Evolutionary conservation across 805 yeast genomes (phyloP).

Genomic region (Yarrowia divulgata): DNA sequence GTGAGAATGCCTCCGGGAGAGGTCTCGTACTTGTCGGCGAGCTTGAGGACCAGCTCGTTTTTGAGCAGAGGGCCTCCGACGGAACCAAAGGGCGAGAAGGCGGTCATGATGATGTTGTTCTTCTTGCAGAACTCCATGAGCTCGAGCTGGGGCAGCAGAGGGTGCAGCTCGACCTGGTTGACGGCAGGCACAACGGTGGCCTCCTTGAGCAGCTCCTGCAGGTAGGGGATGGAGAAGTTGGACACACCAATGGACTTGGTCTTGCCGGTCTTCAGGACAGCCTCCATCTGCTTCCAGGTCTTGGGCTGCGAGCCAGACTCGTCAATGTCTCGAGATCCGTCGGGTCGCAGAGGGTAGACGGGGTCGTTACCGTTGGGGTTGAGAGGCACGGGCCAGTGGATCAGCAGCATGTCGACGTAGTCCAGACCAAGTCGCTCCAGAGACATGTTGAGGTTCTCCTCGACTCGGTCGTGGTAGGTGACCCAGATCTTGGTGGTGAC

Average conservation of each 20-base stretch:
- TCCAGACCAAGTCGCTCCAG: slow-evolving; percentile 61
- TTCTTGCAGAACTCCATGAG: slow-evolving; percentile 47
- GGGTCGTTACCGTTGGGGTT: slow-evolving; percentile 25
- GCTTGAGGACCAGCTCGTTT: slow-evolving; percentile 56
- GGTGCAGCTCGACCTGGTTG: slow-evolving; percentile 81
- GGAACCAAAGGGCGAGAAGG: slow-evolving; percentile 55
- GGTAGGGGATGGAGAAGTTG: slow-evolving; percentile 64
- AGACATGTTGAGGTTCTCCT: slow-evolving; percentile 59
- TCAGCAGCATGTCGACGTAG: slow-evolving; percentile 58
- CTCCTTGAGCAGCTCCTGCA: slow-evolving; percentile 46
- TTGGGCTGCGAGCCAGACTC: slow-evolving; percentile 51
- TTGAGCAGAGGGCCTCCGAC: slow-evolving; percentile 69
- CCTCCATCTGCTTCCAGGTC: slow-evolving; percentile 71
- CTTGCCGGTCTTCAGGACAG: slow-evolving; percentile 55
- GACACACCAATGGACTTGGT: slow-evolving; percentile 78
- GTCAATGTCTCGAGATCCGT: slow-evolving; percentile 20
- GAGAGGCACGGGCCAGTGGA: slow-evolving; percentile 27
- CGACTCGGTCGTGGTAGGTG: slow-evolving; percentile 52
- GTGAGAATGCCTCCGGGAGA: slow-evolving; percentile 63
- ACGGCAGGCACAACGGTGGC: slow-evolving; percentile 67
- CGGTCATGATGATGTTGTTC: slow-evolving; percentile 13
- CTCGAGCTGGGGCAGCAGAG: slow-evolving; percentile 69
- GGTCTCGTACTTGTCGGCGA: slow-evolving; percentile 65
- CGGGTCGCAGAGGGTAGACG: slow-evolving; percentile 22
- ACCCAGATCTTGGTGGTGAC: slow-evolving; percentile 71